phyloP scores from a whole-genome alignment of 1,284 basidiomycete species.

The Ustilago hordei region DNA sequence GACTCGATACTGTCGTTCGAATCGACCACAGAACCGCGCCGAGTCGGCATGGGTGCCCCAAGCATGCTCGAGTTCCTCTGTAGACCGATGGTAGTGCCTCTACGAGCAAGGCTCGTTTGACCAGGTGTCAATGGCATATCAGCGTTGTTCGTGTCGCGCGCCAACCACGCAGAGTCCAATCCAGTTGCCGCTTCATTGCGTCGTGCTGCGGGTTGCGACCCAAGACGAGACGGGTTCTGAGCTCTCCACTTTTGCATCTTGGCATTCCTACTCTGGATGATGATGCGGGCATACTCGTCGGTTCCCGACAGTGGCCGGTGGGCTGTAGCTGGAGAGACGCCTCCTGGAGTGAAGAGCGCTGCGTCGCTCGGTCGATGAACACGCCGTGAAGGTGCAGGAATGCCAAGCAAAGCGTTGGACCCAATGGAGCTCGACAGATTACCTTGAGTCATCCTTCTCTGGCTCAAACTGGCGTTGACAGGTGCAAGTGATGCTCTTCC shows the following conservation, averaged over 20 bases:
- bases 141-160: constrained; percentile 11
- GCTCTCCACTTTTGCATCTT: constrained; percentile 73
- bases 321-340: constrained; percentile 20
- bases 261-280: constrained; percentile 73
- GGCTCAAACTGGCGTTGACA: constrained; percentile 19
- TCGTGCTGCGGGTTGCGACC: constrained; percentile 5
- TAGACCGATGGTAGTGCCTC: constrained; percentile 52
- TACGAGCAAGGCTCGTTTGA: constrained; percentile 38
- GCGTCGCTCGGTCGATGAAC: constrained; percentile 37
- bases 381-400: constrained; percentile 28
- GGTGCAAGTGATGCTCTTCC: constrained; percentile 19
- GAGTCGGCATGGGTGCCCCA: constrained; percentile 25
- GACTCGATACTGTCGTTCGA: constrained; percentile 53
- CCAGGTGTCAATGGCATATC: constrained; percentile 16
- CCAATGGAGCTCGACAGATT: constrained; percentile 46
- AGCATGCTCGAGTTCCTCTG: constrained; percentile 21
- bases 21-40: constrained; percentile 42
- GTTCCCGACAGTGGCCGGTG: constrained; percentile 61
- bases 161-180: constrained; percentile 9
- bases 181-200: constrained; percentile 13
- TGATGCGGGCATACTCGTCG: constrained; percentile 74
- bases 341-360: constrained; percentile 33
- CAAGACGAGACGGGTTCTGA: constrained; percentile 40
- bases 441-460: constrained; percentile 30
- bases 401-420: constrained; percentile 35